These are phyloP conservation scores for Moricandia arvensis DNA, from an alignment of 345 rosid species.

Conservation along the genomic window DNA sequence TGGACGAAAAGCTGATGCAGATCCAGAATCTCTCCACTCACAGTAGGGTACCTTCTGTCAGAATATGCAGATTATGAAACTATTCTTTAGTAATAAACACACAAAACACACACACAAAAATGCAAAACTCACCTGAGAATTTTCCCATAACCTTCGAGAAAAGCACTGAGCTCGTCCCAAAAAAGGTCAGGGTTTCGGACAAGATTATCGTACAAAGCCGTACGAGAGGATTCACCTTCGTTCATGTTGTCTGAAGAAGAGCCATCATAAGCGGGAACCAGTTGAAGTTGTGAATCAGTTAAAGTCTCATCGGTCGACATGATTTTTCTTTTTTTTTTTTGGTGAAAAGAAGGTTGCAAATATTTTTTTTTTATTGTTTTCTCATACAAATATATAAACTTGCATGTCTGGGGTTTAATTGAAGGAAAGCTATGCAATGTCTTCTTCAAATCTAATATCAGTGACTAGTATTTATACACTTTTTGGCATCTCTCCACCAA, in stretches of 20 bases:
- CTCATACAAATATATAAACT: neutral
- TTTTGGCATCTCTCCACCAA: neutral
- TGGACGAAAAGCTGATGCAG: constrained; percentile 72
- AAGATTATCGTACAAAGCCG: constrained; percentile 48
- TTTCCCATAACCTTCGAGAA: constrained; percentile 42
- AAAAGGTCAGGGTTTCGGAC: constrained; percentile 55
- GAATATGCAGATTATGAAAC: neutral
- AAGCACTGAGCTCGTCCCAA: constrained; percentile 52
- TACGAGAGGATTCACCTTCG: constrained; percentile 39
- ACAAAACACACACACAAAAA: neutral
- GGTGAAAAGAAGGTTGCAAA: neutral
- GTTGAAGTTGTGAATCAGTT: constrained; percentile 7
- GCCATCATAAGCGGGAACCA: constrained; percentile 38
- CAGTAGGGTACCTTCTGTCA: constrained; percentile 52
- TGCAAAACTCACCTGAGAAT: constrained; percentile 48
- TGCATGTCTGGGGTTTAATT: neutral
- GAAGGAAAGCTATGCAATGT: neutral
- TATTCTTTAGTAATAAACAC: neutral
- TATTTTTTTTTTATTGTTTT: neutral
- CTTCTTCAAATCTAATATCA: neutral
- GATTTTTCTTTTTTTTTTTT: neutral
- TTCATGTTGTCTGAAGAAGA: constrained; percentile 23
- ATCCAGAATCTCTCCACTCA: constrained; percentile 62
- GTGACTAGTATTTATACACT: neutral
- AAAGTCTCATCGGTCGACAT: constrained; percentile 21